Percentiles rank a stretch among this genome's conserved stretches.
Evolutionary conservation across 805 yeast species (phyloP).

Genomic region (Zygotorulaspora chibaensis): DNA sequence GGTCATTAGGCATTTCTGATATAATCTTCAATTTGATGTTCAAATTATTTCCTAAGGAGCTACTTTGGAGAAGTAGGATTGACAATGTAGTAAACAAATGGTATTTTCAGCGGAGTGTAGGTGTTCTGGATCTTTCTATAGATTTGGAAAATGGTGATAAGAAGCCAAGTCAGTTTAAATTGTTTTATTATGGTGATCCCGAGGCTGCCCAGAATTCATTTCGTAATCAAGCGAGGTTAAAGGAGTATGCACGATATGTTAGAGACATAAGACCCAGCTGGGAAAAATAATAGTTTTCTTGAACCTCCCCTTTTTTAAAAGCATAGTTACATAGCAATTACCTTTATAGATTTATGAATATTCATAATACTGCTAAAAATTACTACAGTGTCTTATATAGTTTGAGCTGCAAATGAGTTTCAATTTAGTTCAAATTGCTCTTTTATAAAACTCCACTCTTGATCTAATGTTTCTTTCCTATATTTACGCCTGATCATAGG

Average conservation of each 20-base stretch:
- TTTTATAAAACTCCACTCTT: conserved; percentile 29
- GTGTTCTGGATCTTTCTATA: conserved; percentile 49
- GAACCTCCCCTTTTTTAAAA: not conserved
- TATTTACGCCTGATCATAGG: conserved; percentile 29
- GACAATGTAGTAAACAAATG: conserved; percentile 92
- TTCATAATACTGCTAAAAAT: not conserved
- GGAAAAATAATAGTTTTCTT: conserved; percentile 14
- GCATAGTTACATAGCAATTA: too few species aligned
- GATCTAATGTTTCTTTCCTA: conserved; percentile 25
- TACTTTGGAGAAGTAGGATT: conserved; percentile 86
- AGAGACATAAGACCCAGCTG: conserved; percentile 37
- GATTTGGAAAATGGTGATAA: conserved; percentile 35
- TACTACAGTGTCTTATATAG: not conserved
- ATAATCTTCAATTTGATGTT: conserved; percentile 78
- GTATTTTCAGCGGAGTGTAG: conserved; percentile 89
- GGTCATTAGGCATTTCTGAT: conserved; percentile 91
- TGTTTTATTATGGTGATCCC: conserved; percentile 41
- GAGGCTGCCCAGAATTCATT: conserved; percentile 19
- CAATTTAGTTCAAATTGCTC: conserved; percentile 8
- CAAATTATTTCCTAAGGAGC: conserved; percentile 61
- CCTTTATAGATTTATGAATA: not conserved
- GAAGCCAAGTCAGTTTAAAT: conserved; percentile 32
- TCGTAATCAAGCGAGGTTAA: conserved; percentile 18
- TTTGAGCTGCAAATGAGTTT: not conserved
- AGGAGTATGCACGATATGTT: conserved; percentile 28